Evolutionary conservation across 805 yeast genomes (phyloP), one percentile per base, ranked within the genome.

Genomic region (Yarrowia sp.): DNA sequence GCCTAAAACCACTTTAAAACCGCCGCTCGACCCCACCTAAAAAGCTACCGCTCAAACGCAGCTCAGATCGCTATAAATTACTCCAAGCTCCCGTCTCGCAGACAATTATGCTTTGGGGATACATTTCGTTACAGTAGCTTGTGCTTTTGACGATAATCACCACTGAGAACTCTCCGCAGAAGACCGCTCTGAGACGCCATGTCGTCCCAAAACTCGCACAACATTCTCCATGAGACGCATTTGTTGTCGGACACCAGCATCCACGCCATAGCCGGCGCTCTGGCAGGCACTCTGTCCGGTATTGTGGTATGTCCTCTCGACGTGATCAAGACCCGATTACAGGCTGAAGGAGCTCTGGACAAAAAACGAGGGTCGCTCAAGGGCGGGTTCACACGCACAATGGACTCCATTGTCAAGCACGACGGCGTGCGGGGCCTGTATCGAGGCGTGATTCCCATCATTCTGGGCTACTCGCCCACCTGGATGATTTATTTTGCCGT

Each of bases 401-500:
- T 92, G 72, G 72, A 78, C 24, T 81, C 87, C 1, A 92, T 93
- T 19, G 76, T 84, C 66, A 74, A 76, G 40, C 93, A 92, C 65
- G 98, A 92, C 76, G 97, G 98, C 10, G 70, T 85, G 1, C 76
- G 83, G 43, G 98, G 98, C 0, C 79, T 95, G 14, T 95, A 95
- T 74, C 79, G 96, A 67, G 99, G 99, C 4, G 77, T 95, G 24
- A 88, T 88, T 1, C 98, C 99, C n/a, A 91, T 93, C 41, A 83
- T 93, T 0, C 76, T 93, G 59, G 99, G 99, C 0, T 95, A 95
- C 75, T 85, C 95, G 70, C 99, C 99, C 16, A 91, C 98, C 0
- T 95, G 99, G 99, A 92, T 92, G 81, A 89, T 95, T 52, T 95
- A 95, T 74, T 95, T 95, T 76, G 83, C 93, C 8, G 89, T 92